phyloP scores from a whole-genome alignment of 257 asterid species.

The Marsdenia floribunda region DNA sequence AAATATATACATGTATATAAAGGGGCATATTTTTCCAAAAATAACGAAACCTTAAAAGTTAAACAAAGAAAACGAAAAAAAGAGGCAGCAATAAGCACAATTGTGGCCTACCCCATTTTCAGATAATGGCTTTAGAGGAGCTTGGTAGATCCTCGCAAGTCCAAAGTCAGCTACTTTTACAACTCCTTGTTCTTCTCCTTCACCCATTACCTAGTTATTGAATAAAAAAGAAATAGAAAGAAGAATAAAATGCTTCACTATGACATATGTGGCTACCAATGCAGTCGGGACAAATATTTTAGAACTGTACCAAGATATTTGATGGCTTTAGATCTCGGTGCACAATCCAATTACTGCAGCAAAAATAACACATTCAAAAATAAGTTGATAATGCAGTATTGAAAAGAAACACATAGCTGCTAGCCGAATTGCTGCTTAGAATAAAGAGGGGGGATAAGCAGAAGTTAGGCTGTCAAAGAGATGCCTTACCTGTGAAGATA shows the following conservation, averaged over 20 bases:
- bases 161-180: slow-evolving; percentile 97
- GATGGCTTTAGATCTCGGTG: slow-evolving; percentile 99
- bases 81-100: not conserved
- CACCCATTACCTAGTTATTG: slow-evolving; percentile 86
- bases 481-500: slow-evolving; percentile 84
- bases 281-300: not conserved
- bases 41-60: slow-evolving; percentile 3
- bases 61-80: slow-evolving; percentile 5
- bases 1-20: not conserved
- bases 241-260: slow-evolving; percentile 13
- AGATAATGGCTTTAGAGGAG: slow-evolving; percentile 77
- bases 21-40: not conserved
- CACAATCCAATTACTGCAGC: slow-evolving; percentile 92
- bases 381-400: slow-evolving; percentile 7
- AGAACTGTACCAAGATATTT: slow-evolving; percentile 68
- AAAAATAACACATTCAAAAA: slow-evolving; percentile 14
- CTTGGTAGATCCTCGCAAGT: slow-evolving; percentile 94
- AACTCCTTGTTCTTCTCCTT: slow-evolving; percentile 96
- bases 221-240: slow-evolving; percentile 16
- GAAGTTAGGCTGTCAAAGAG: not conserved
- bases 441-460: not conserved
- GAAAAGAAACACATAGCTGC: not conserved
- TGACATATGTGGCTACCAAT: not conserved
- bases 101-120: slow-evolving; percentile 83
- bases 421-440: not conserved